Base-by-base conservation (phyloP, 2,329 filamentous ascomycete genomes). In the Colletotrichum simmondsii region DNA sequence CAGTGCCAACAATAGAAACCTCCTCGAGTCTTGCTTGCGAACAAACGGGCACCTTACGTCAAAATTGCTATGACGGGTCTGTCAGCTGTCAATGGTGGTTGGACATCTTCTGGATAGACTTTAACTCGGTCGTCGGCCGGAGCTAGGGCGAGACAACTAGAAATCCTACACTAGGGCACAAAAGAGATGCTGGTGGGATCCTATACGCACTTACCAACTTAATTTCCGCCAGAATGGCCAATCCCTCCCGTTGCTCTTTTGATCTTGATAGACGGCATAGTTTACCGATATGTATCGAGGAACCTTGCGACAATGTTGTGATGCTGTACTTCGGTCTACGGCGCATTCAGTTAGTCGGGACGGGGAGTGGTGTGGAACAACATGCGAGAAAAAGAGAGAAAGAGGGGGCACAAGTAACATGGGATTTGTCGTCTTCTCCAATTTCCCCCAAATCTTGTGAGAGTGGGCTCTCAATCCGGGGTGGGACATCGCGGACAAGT, bases 1-100 rank as follows among this genome's bases (percentile, higher is more conserved):
- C 56, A 59, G 35, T 70, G 56, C 70, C 70, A 72, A 72, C 69
- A 72, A 72, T 72, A 72, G 71, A 70, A 70, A 46, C 57, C 60
- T 61, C 46, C 60, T 65, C 49, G 28, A 65, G 49, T 57, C 42
- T 59, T 49, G 5, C 6, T 49, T 49, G 54, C 37, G 35, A 66
- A n/a, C 26, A 53, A 30, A 12, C 5, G 11, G 22, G 19, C 56
- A 49, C 56, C 67, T 70, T 65, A 52, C 56, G 56, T 65, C 60
- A 71, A 65, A 61, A 61, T n/a, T 68, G 32, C 35, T 56, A 52
- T 12, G 37, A 42, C 19, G 59, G 66, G 65, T 4, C 62, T 32
- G 46, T 46, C 26, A 26, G 42, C 53, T 26, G 35, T 59, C n/a
- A 22, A 32, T 28, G 3, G 30, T 32, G 16, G 46, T 68, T 49